Conservation (phyloP, 805 yeast genomes). For the Lipomyces kockii region DNA sequence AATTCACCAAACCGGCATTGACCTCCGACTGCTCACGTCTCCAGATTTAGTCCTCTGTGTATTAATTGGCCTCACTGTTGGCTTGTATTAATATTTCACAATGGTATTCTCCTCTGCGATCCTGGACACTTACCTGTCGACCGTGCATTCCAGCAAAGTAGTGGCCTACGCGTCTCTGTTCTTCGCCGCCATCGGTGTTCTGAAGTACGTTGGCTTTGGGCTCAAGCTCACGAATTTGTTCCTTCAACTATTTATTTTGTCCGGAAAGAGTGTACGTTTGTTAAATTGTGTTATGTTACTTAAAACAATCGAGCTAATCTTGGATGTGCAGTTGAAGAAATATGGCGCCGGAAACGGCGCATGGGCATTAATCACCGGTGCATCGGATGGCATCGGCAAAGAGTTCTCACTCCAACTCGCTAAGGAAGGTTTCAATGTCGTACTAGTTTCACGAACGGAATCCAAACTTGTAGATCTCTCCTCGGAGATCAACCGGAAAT, state of each 20-base stretch:
- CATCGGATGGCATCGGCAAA: slow-evolving; percentile 96
- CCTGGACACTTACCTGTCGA: slow-evolving; percentile 17
- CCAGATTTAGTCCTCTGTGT: neutral
- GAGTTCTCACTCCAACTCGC: slow-evolving; percentile 90
- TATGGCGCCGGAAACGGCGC: slow-evolving; percentile 77
- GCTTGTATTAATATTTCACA: neutral
- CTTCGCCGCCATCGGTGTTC: slow-evolving; percentile 18
- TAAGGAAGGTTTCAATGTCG: slow-evolving; percentile 76
- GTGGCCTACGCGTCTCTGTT: slow-evolving; percentile 18
- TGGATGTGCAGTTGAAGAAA: slow-evolving; percentile 51
- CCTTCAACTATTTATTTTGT: slow-evolving; percentile 21
- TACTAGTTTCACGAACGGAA: slow-evolving; percentile 82
- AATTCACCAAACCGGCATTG: neutral
- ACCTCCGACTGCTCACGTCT: neutral
- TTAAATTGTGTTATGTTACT: neutral
- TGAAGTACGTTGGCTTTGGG: slow-evolving; percentile 18
- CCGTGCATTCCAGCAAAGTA: slow-evolving; percentile 8
- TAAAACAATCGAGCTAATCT: neutral
- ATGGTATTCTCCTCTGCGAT: slow-evolving; percentile 1
- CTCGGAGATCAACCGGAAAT: slow-evolving; percentile 59
- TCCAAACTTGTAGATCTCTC: slow-evolving; percentile 73
- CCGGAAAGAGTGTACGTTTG: slow-evolving; percentile 31
- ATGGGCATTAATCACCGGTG: slow-evolving; percentile 98
- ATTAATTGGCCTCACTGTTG: neutral
- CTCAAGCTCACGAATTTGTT: slow-evolving; percentile 16